A percentile compares a stretch with the other conserved stretches of the same genome.
phyloP scores from a whole-genome alignment of 108 stramenopile genomes.

The Pseudonitzschia multiseries region DNA sequence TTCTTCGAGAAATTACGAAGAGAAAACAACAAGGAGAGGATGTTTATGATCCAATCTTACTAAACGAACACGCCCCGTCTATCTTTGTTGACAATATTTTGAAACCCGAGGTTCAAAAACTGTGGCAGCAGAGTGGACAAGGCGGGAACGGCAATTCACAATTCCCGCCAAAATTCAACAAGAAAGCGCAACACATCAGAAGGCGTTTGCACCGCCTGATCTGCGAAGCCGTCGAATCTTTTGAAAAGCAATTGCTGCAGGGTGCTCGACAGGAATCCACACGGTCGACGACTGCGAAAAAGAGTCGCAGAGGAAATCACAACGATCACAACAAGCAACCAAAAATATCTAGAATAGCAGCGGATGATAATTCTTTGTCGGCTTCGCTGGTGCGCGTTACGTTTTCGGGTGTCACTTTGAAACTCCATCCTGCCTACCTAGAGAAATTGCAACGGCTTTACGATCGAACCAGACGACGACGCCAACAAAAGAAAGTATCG shows the following conservation, averaged over 20 bases:
- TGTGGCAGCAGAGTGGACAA: constrained; percentile 10
- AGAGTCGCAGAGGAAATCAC: constrained; percentile 7
- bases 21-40: background rate
- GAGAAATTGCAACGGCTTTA: constrained; percentile 62
- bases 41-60: constrained; percentile 28
- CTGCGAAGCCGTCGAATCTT: constrained; percentile 20
- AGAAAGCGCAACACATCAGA: constrained; percentile 22
- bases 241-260: constrained; percentile 25
- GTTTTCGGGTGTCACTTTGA: constrained; percentile 59
- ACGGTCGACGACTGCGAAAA: background rate
- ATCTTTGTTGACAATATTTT: constrained; percentile 15
- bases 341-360: constrained; percentile 31
- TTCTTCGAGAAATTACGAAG: constrained; percentile 7
- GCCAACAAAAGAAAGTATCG: background rate
- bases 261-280: constrained; percentile 4
- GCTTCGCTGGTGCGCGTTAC: constrained; percentile 26
- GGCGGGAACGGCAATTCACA: background rate
- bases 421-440: constrained; percentile 57
- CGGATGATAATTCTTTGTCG: constrained; percentile 14
- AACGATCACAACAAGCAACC: constrained; percentile 23
- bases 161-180: constrained; percentile 28
- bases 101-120: constrained; percentile 20
- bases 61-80: constrained; percentile 14
- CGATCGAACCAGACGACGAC: constrained; percentile 23
- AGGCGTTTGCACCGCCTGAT: constrained; percentile 17